Evolutionary conservation across 352 stramenopile species (phyloP).

Genomic region (Phytophthora vignae): DNA sequence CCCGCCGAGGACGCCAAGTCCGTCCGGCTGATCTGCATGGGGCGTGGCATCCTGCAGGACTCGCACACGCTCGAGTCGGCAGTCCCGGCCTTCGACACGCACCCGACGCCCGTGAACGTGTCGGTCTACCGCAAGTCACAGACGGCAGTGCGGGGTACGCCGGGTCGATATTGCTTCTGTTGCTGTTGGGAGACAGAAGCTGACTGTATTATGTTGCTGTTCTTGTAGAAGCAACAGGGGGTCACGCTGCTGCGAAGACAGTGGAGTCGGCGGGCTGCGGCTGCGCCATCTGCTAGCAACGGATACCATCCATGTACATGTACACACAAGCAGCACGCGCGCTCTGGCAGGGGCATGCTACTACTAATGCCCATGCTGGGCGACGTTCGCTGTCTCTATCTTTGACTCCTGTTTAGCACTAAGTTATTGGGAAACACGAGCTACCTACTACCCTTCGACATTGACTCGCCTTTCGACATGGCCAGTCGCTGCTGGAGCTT

Average conservation of each 20-base stretch:
- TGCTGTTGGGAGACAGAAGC: conserved; percentile 1
- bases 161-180: conserved; percentile 10
- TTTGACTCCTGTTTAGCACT: conserved; percentile 37
- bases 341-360: neutral
- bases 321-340: conserved; percentile 2
- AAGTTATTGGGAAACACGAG: conserved; percentile 44
- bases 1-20: conserved; percentile 61
- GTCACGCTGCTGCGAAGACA: conserved; percentile 40
- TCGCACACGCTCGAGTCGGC: conserved; percentile 83
- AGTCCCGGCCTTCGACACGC: conserved; percentile 93
- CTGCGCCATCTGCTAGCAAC: conserved; percentile 60
- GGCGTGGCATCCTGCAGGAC: conserved; percentile 93
- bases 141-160: conserved; percentile 41
- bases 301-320: conserved; percentile 17
- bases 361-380: neutral
- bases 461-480: no score
- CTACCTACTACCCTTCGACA: conserved; percentile 24
- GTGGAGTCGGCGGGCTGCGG: conserved; percentile 66
- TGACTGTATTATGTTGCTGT: conserved; percentile 10
- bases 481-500: conserved; percentile 14
- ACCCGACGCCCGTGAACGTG: conserved; percentile 96
- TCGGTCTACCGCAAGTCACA: conserved; percentile 70
- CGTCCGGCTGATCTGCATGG: conserved; percentile 96
- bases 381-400: conserved; percentile 26
- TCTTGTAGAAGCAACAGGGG: conserved; percentile 30